Base-by-base conservation (phyloP, 352 stramenopile species). In the Thalassiosira exigua region DNA sequence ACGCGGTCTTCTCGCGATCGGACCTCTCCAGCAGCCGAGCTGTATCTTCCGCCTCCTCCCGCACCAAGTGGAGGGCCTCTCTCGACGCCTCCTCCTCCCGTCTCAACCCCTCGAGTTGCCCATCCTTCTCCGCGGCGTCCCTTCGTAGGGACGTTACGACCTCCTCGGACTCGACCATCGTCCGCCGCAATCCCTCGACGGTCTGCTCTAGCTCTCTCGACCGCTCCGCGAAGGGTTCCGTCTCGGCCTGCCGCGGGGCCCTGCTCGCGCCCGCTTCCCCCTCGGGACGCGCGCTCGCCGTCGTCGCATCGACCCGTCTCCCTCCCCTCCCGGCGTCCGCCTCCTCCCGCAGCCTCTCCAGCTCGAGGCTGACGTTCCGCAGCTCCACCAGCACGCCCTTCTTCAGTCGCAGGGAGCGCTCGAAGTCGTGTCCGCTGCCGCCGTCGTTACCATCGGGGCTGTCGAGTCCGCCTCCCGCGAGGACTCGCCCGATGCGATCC, bases 341-440 rank as follows among this genome's bases (percentile, higher is more conserved):
- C 36, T 22, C 29, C 2, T 22, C 29, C 2, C 51, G 69, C 4
- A 75, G 36, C 21, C 29, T 41, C 22, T 69, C 7, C 26, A 81
- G 22, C 32, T 59, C 70, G 53, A 62, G 48, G 36, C 67, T 46
- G 50, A 79, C 69, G 52, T 65, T 53, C 29, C 72, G 68, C 21
- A 84, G 59, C 59, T 84, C 76, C 12, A 65, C 60, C 39, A 84
- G 26, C 0, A 80, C 41, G 27, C 53, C 70, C 33, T 80, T 80
- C 42, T 84, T 84, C 12, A 80, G 66, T 27, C 76, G 71, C 33
- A 84, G 52, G 0, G 60, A 72, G 1, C 56, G 62, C 66, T 84
- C 69, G 69, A 84, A 84, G 39, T 70, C 50, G 30, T 48, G 12
- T 19, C 42, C 53, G 17, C 42, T 72, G n/a, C 26, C 29, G 17